phyloP scores from a whole-genome alignment of 192 early-diverging fungal species.

The Borealophlyctis nickersoniae region DNA sequence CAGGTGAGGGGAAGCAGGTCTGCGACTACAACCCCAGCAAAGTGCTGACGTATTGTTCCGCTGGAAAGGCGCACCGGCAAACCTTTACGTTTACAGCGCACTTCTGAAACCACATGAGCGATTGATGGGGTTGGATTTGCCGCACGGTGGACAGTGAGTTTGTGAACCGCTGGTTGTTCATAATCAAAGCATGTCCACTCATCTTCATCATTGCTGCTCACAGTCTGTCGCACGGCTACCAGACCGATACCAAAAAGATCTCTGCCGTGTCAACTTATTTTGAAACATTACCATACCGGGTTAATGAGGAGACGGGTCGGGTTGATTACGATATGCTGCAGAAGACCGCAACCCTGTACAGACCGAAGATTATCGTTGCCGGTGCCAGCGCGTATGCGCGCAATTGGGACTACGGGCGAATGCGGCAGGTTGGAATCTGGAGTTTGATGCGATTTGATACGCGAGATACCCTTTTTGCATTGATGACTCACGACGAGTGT shows the following conservation, averaged over 20 bases:
- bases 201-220: background rate
- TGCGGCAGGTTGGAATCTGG: conserved; percentile 45
- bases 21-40: background rate
- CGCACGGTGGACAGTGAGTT: conserved; percentile 94
- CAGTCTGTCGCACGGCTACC: conserved; percentile 96
- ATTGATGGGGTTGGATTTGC: conserved; percentile 97
- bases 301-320: conserved; percentile 81
- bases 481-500: background rate
- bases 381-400: conserved; percentile 94
- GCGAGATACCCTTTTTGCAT: background rate
- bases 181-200: too few relatives aligned
- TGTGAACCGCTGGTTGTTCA: too few relatives aligned
- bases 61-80: conserved; percentile 86
- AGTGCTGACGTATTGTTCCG: background rate
- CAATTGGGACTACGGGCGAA: conserved; percentile 88
- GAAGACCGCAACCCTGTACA: conserved; percentile 74
- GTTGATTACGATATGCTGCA: conserved; percentile 93
- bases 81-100: conserved; percentile 94
- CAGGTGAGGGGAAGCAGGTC: conserved; percentile 41
- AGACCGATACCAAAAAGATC: conserved; percentile 95
- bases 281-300: conserved; percentile 93
- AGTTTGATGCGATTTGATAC: background rate
- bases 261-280: conserved; percentile 93
- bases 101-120: conserved; percentile 94
- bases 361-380: conserved; percentile 95